Conservation (phyloP, 2,329 filamentous ascomycete species). For the Xylariaceae sp. region DNA sequence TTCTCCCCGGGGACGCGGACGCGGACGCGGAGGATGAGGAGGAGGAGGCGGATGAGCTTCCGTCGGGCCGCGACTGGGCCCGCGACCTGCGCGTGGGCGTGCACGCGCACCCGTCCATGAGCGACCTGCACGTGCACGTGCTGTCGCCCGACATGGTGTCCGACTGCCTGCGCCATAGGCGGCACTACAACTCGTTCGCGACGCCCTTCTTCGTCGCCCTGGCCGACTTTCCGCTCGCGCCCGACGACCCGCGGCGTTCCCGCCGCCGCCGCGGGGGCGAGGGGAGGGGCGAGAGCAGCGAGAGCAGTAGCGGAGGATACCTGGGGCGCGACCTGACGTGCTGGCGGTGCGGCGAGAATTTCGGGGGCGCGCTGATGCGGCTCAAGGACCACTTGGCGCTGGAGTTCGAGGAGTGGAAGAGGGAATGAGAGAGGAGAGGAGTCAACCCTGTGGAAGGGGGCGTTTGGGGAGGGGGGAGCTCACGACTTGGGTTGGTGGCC, state of each 20-base stretch:
- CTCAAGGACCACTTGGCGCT: constrained; percentile 51
- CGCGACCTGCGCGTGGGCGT: constrained; percentile 69
- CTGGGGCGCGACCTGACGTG: constrained; percentile 62
- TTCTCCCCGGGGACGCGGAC: constrained; percentile 35
- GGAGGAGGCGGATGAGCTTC: constrained; percentile 37
- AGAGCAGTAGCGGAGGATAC: too few species aligned
- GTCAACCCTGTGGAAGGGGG: too few species aligned
- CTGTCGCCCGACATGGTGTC: constrained; percentile 73
- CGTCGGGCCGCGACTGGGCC: constrained; percentile 70
- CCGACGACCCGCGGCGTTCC: constrained; percentile 56
- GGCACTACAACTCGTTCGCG: constrained; percentile 89
- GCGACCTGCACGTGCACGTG: constrained; percentile 84
- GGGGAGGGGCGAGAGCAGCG: too few species aligned
- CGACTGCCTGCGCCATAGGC: constrained; percentile 63
- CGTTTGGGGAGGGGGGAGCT: too few species aligned
- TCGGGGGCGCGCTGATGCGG: constrained; percentile 62
- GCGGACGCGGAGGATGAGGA: constrained; percentile 23
- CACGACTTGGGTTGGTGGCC: too few species aligned
- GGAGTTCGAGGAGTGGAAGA: constrained; percentile 73
- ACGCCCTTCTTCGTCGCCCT: constrained; percentile 77
- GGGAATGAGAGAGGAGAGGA: too few species aligned
- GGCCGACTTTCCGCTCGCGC: constrained; percentile 67
- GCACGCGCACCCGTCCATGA: constrained; percentile 87
- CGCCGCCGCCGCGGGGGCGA: constrained; percentile 40
- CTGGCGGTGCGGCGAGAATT: constrained; percentile 74